These are phyloP conservation scores for Paramecium pentaurelia DNA, from an alignment of 73 alveolate species.

Conservation along the genomic window DNA sequence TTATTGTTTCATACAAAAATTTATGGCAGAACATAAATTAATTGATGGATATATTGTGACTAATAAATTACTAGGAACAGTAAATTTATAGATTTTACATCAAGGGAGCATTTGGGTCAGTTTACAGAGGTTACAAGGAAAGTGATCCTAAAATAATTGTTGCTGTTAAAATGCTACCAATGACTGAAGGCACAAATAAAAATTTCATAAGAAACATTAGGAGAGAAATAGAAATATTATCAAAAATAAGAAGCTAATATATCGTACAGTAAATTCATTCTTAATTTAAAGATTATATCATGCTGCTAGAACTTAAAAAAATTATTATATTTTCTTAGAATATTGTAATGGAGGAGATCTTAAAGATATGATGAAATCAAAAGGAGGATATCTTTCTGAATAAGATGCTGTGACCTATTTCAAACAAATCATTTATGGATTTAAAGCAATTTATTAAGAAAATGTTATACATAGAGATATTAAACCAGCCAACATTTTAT, in stretches of 20 bases:
- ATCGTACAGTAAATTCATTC: neutral
- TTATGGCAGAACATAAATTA: neutral
- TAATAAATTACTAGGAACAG: conserved; percentile 41
- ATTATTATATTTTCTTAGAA: conserved; percentile 60
- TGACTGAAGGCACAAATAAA: conserved; percentile 46
- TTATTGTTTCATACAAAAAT: neutral
- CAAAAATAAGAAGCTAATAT: conserved; percentile 10
- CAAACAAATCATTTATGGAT: conserved; percentile 52
- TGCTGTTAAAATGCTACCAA: conserved; percentile 49
- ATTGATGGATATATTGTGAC: conserved; percentile 55
- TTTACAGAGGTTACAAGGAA: conserved; percentile 35
- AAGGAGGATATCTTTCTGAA: conserved; percentile 53
- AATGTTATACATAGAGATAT: conserved; percentile 61
- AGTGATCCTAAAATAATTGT: conserved; percentile 41
- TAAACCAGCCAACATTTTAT: conserved; percentile 57
- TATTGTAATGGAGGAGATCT: conserved; percentile 60
- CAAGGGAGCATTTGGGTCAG: conserved; percentile 57
- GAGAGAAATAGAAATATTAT: conserved; percentile 49
- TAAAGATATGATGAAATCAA: conserved; percentile 10
- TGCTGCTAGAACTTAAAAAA: conserved; percentile 59
- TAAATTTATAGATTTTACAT: neutral
- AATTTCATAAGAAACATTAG: conserved; percentile 44
- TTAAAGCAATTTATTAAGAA: conserved; percentile 51
- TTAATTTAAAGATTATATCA: neutral
- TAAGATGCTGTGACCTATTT: conserved; percentile 52